Base-by-base conservation (phyloP, 495 filamentous ascomycete species). In the Corynascus novoguineensis region DNA sequence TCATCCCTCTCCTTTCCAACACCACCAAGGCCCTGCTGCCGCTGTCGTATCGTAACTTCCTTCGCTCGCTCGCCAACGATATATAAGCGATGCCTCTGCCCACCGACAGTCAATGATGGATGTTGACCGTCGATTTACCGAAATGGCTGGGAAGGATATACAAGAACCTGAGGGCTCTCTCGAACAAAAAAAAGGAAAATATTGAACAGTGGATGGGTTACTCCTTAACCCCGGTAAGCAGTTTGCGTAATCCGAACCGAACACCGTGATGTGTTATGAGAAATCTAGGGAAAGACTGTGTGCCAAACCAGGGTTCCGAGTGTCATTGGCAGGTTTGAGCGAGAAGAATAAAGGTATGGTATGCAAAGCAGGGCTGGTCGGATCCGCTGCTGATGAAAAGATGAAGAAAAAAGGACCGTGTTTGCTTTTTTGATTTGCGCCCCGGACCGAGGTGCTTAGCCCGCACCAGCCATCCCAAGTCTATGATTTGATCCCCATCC, bases 401-500 rank as follows among this genome's bases (percentile, higher is more conserved):
- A 14, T 5, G n/a, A 40, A 21, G 35, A 31, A 48, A 28, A 42
- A 3, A 45, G 0, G 29, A 25, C 22, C n/a, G n/a, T n/a, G 17
- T 25, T 35, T 55, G 32, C 53, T 55, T 56, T 56, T 56, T n/a
- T 10, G 1, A 27, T 41, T 55, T 56, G 53, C 53, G 53, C 53
- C 51, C 28, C 24, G 32, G 53, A 34, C 53, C 5, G 49, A 19
- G 42, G 34, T 55, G 52, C 24, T 9, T 34, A 42, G 32, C 37
- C 50, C n/a, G 50, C 51, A 44, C 52, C 52, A 24, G 28, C 25
- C 38, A 35, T 40, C 35, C 53, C 53, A 56, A 50, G 34, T 56
- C 53, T 56, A 56, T 56, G 53, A 27, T 56, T 46, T 50, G 53
- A 56, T 25, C n/a, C 38, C 53, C 53, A 48, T 56, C 53, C 53